These are phyloP conservation scores for Atkinsonella texensis DNA, from an alignment of 2,329 filamentous ascomycete genomes.

Conservation along the genomic window DNA sequence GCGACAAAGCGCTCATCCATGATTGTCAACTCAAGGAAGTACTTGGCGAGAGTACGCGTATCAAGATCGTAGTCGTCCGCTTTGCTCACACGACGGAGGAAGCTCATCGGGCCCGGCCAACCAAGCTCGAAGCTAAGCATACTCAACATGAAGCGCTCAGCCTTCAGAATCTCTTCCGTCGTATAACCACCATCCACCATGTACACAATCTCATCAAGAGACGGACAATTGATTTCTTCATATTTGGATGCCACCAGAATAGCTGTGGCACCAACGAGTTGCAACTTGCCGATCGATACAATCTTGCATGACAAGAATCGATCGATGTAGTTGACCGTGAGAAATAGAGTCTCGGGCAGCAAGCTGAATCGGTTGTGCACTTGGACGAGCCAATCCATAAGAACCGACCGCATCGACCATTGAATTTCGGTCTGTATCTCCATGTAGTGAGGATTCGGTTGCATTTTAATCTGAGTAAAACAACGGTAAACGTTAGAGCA, in stretches of 20 bases:
- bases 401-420: constrained; percentile 94
- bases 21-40: constrained; percentile 90
- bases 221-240: constrained; percentile 97
- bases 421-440: constrained; percentile 93
- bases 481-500: constrained; percentile 4
- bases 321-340: constrained; percentile 94
- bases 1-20: constrained; percentile 98
- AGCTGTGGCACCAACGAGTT: constrained; percentile 90
- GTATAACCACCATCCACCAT: constrained; percentile 94
- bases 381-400: constrained; percentile 97
- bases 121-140: constrained; percentile 94
- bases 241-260: constrained; percentile 96
- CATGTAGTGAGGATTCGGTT: constrained; percentile 92
- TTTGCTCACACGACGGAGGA: constrained; percentile 92
- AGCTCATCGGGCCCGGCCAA: constrained; percentile 99
- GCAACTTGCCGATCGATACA: constrained; percentile 86
- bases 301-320: constrained; percentile 91
- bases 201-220: constrained; percentile 88
- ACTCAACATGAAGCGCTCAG: constrained; percentile 94
- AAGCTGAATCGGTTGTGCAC: constrained; percentile 87
- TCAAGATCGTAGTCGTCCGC: constrained; percentile 96
- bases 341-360: constrained; percentile 87
- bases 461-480: constrained; percentile 53
- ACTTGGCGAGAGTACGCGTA: constrained; percentile 90
- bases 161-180: constrained; percentile 86